These are phyloP conservation scores for Ophiosphaerella narmari DNA, from an alignment of 2,329 filamentous ascomycete genomes.

Conservation along the genomic window DNA sequence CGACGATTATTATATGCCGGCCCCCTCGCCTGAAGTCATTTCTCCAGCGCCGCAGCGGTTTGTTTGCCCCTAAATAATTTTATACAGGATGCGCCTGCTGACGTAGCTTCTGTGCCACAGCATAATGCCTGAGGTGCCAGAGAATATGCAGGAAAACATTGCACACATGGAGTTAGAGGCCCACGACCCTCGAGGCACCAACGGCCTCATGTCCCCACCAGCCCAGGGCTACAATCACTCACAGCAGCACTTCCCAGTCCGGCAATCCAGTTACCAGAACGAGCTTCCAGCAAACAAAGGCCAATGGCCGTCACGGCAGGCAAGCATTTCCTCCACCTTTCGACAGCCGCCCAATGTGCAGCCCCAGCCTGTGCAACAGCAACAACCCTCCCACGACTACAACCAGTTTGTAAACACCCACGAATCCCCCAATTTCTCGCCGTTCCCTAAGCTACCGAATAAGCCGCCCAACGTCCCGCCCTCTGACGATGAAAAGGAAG, in stretches of 20 bases:
- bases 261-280: constrained; percentile 34
- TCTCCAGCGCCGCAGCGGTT: constrained; percentile 74
- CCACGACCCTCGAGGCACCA: constrained; percentile 49
- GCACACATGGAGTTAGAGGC: constrained; percentile 88
- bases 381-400: constrained; percentile 44
- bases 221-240: constrained; percentile 33
- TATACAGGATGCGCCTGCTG: constrained; percentile 26
- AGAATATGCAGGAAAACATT: constrained; percentile 94
- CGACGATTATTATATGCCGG: constrained; percentile 70
- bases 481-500: constrained; percentile 91
- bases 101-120: constrained; percentile 54
- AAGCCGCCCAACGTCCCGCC: constrained; percentile 87
- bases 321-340: constrained; percentile 45
- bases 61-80: constrained; percentile 31
- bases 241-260: constrained; percentile 35
- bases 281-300: constrained; percentile 26
- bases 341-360: constrained; percentile 44
- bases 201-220: constrained; percentile 36
- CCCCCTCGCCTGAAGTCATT: constrained; percentile 62
- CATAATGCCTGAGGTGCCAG: constrained; percentile 92
- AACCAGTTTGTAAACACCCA: constrained; percentile 45
- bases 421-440: constrained; percentile 79
- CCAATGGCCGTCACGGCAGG: constrained; percentile 39
- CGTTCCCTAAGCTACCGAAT: constrained; percentile 82
- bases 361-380: constrained; percentile 30